Evolutionary conservation across 306 rosid genomes (phyloP), one percentile per base, ranked within the genome.

Genomic region (Quercus bicolor): DNA sequence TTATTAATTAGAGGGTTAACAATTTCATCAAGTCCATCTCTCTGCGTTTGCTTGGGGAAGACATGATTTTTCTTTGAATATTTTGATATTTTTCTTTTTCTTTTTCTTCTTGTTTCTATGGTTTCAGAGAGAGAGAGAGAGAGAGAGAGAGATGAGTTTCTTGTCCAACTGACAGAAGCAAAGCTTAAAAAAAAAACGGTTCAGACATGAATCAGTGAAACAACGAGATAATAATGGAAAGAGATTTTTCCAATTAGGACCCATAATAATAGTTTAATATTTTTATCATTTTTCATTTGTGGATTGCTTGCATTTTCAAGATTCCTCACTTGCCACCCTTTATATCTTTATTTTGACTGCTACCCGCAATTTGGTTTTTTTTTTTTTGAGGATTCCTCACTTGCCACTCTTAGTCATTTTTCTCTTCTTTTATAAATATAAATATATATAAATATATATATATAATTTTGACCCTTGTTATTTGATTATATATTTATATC

Each of bases 1-100:
- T 51, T 65, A 19, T 68, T 34, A 13, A 68, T 70, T 40, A 73
- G 59, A 79, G 75, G 53, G 79, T 83, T 76, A 68, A 88, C 89
- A 88, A 55, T 83, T 88, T 88, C 91, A 85, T 88, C 87, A 88
- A 61, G 89, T 88, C 91, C 91, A 88, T 88, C 84, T 88, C 89
- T 85, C 91, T 77, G 61, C 91, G 81, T 82, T 88, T 88, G 91
- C 91, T 88, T 78, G 89, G 91, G 34, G 91, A 88, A 76, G 91
- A 88, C 91, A 88, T 85, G 28, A 11, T 78, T 65, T 6, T 13
- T 48, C 52, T 29, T 29, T 37, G 75, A n/a, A 74, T 68, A 3
- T 48, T 51, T 54, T 18, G 57, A 40, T n/a, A 18, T 2, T 59
- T 20, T 20, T 23, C 1, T 6, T 6, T 28, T 53, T 6, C 4